A percentile compares a stretch with the other conserved stretches of the same genome.
These are phyloP conservation scores for Aspergillus phoenicis DNA, from an alignment of 2,329 filamentous ascomycete genomes.

Conservation along the genomic window DNA sequence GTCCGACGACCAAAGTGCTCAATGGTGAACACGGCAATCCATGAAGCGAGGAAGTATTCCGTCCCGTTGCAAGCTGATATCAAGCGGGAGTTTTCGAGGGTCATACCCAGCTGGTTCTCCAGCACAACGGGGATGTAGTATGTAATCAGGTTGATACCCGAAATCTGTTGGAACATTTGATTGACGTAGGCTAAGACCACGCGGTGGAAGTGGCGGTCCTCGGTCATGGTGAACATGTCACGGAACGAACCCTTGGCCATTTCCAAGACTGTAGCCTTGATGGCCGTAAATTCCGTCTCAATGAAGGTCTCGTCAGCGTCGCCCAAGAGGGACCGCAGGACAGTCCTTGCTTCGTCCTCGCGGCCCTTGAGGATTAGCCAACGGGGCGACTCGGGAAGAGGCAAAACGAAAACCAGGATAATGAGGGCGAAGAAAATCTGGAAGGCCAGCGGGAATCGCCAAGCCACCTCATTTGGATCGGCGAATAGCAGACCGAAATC, in stretches of 20 bases:
- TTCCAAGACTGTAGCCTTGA: constrained; percentile 57
- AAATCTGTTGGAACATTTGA: constrained; percentile 58
- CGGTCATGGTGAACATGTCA: constrained; percentile 62
- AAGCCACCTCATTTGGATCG: constrained; percentile 51
- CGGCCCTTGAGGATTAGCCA: constrained; percentile 61
- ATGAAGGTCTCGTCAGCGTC: constrained; percentile 49
- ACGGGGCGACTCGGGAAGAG: constrained; percentile 60
- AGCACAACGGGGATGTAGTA: constrained; percentile 50
- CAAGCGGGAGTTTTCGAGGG: constrained; percentile 48
- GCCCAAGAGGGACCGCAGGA: constrained; percentile 52
- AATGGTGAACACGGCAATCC: constrained; percentile 54
- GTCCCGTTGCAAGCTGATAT: constrained; percentile 58
- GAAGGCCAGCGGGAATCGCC: constrained; percentile 61
- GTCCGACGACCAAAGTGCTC: constrained; percentile 60
- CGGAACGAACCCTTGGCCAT: constrained; percentile 54
- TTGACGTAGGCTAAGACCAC: constrained; percentile 59
- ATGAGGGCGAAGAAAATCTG: constrained; percentile 60
- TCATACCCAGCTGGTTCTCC: constrained; percentile 46
- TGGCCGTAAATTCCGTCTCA: constrained; percentile 52
- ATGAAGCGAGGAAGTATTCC: constrained; percentile 56
- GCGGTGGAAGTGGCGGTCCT: constrained; percentile 60
- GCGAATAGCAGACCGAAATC: constrained; percentile 57
- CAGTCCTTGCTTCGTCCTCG: constrained; percentile 54
- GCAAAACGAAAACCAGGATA: constrained; percentile 52
- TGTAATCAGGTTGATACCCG: constrained; percentile 49